Base-by-base conservation (phyloP, 2,329 filamentous ascomycete genomes). In the Penicillium oxalicum region DNA sequence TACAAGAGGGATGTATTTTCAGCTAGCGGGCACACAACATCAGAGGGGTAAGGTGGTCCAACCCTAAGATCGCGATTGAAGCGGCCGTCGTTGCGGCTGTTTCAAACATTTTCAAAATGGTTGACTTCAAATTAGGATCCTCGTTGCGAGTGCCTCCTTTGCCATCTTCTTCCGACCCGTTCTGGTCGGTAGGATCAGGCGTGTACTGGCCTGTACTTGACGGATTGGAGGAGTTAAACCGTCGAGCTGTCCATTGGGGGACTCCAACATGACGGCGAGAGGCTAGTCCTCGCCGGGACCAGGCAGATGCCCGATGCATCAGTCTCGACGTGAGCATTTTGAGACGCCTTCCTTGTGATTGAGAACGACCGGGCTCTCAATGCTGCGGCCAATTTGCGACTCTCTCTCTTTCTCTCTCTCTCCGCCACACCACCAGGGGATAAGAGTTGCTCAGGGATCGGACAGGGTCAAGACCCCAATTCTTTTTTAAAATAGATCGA, bases 21-120 rank as follows among this genome's bases (percentile, higher is more conserved):
- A 65, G 61, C 44, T 41, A 2, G 8, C 18, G 13, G 39, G 13
- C 7, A 33, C 11, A 43, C 40, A 18, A 27, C 9, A 24, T 24
- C 9, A 11, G 8, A 26, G 27, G n/a, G 27, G 8, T 27, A 37
- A 27, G 27, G 40, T 25, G 40, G 8, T 32, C 51, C 13, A 78
- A 73, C 58, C 83, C 87, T 29, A 91, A 72, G 12, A 91, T 81
- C 9, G 84, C 58, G 48, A 91, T 85, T 24, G 85, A 88, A 26
- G 87, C 85, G 51, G 88, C 78, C 0, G 87, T 89, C 0, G 87
- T 90, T 7, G 82, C 83, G 2, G 86, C 87, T 5, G 84, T 76
- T 66, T 91, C 87, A 46, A 82, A 70, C 81, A 89, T 87, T 63
- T 85, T 88, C 35, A 73, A 69, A 6, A 70, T 52, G 2, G 72